Evolutionary conservation across 495 filamentous ascomycete species (phyloP).

Genomic region (Penicillium canariense): DNA sequence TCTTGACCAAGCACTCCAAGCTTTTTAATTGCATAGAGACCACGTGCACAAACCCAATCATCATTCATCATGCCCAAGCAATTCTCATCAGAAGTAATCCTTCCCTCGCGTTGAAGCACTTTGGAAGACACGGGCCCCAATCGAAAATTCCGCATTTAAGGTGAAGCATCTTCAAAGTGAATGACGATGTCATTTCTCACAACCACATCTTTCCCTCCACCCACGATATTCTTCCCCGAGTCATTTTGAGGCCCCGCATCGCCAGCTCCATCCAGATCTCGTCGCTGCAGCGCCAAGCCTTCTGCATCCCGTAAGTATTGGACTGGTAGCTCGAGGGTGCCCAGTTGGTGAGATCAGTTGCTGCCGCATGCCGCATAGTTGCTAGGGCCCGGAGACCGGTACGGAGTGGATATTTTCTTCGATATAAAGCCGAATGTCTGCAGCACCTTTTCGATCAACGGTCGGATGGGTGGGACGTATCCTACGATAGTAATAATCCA

Average conservation of each 20-base stretch:
- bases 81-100: no score
- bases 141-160: not conserved
- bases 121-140: no score
- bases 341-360: not conserved
- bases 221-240: not conserved
- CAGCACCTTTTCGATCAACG: conserved; percentile 16
- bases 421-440: conserved; percentile 10
- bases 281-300: not conserved
- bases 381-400: not conserved
- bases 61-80: no score
- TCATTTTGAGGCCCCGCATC: not conserved
- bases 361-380: not conserved
- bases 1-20: no score
- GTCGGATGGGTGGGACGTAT: conserved; percentile 27
- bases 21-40: no score
- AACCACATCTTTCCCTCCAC: not conserved
- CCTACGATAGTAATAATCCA: conserved; percentile 32
- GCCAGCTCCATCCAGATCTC: not conserved
- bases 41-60: no score
- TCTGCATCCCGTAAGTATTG: not conserved
- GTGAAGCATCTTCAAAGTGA: not conserved
- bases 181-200: not conserved
- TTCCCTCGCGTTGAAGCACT: no score
- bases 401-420: conserved; percentile 10
- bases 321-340: not conserved